Evolutionary conservation across 306 rosid species (phyloP), one percentile per base, ranked within the genome.

Genomic region (Lathyrus aphaca): DNA sequence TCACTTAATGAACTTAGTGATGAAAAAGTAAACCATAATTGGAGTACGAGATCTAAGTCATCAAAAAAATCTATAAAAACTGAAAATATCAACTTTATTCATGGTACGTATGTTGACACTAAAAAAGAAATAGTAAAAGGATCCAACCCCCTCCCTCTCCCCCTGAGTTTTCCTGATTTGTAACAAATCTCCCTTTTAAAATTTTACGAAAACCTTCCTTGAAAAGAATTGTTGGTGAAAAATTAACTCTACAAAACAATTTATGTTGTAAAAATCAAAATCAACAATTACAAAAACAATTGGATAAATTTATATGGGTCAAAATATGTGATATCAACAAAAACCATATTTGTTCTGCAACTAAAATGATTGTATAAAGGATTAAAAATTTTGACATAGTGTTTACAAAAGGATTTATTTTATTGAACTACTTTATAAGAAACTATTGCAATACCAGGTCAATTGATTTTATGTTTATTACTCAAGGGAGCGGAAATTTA

Each of bases 171-270:
- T 55, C 50, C 19, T 14, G 10, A 43, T 27, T 23, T 74, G 29
- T 29, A 39, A 66, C 51, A 65, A 55, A 56, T 48, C 64, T 17
- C 59, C 63, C 63, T 8, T 39, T 40, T 25, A 63, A 43, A 62
- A 50, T 38, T 68, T 23, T 64, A 54, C 58, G 55, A 8, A 30
- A 64, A 55, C n/a, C 39, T 8, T 56, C 13, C 53, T 57, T 46
- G 60, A 16, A 15, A 15, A 42, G 55, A n/a, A 56, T 15, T 66
- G 9, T 45, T 51, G 39, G 62, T 19, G 45, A 73, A 73, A 73
- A 38, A 1, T 4, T 74, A 30, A 57, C 42, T 57, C 40, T 56
- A 56, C 2, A 3, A 64, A 44, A 56, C 58, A 30, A 66, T 16
- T 30, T 40, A 32, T 27, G 17, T 3, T 6, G 30, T 15, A 30